phyloP scores from a whole-genome alignment of 805 yeast species.

The Trichomonascus vanleenenianus region DNA sequence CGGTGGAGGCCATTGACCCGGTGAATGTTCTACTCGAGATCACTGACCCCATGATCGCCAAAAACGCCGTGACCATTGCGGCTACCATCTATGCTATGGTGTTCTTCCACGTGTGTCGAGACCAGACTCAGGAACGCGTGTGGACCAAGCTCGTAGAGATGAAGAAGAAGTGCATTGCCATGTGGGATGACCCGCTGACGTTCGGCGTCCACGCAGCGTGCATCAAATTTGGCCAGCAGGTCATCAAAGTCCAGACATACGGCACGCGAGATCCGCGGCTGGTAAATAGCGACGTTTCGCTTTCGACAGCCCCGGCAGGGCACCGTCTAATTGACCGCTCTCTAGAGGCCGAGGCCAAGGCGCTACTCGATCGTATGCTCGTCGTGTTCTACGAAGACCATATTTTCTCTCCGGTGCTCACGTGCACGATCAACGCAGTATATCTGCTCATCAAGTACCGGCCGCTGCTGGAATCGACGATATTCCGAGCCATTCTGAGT shows the following conservation, averaged over 20 bases:
- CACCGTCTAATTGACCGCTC: constrained; percentile 58
- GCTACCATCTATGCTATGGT: constrained; percentile 40
- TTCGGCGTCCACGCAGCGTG: constrained; percentile 58
- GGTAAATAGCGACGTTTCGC: constrained; percentile 35
- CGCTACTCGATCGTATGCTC: constrained; percentile 58
- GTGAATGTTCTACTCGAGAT: constrained; percentile 22
- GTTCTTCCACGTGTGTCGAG: constrained; percentile 33
- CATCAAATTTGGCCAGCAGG: constrained; percentile 60
- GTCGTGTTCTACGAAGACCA: constrained; percentile 47
- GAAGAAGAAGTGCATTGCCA: constrained; percentile 49
- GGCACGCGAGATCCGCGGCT: constrained; percentile 29
- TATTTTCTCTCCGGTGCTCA: constrained; percentile 48
- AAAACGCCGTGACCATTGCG: constrained; percentile 34
- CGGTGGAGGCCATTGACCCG: constrained; percentile 24
- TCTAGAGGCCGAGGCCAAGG: constrained; percentile 66
- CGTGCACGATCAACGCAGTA: constrained; percentile 61
- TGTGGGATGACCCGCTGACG: constrained; percentile 40
- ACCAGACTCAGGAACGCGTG: constrained; percentile 34
- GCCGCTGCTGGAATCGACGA: constrained; percentile 46
- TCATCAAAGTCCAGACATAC: constrained; percentile 48
- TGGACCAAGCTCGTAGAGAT: constrained; percentile 54
- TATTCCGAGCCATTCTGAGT: constrained; percentile 50
- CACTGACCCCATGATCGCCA: constrained; percentile 22
- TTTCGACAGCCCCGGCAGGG: constrained; percentile 41
- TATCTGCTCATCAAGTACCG: constrained; percentile 58